Evolutionary conservation across 441 rosid genomes (phyloP).

Genomic region (Capsella rubella): DNA sequence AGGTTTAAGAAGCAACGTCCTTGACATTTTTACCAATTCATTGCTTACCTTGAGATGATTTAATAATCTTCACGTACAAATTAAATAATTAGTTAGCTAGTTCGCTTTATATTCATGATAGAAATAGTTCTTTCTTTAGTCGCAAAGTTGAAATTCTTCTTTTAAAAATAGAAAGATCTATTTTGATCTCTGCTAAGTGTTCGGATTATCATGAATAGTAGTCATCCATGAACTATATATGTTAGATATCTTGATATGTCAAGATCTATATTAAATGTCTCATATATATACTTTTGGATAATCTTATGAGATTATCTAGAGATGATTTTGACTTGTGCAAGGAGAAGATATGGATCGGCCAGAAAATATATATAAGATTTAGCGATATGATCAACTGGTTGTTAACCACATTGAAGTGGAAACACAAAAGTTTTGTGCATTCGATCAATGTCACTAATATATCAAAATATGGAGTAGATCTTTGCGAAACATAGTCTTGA

Average conservation of each 20-base stretch:
- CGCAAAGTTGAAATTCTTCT: not conserved
- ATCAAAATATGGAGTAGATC: not conserved
- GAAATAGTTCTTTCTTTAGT: not conserved
- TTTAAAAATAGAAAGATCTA: not conserved
- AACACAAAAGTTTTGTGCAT: not conserved
- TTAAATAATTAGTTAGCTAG: too few relatives aligned
- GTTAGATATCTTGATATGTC: not conserved
- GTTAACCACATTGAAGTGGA: not conserved
- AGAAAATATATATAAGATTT: not conserved
- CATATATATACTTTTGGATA: not conserved
- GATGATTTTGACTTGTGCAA: not conserved
- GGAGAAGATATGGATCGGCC: not conserved
- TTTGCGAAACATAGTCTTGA: not conserved
- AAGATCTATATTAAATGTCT: not conserved
- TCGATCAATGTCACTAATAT: conserved; percentile 2
- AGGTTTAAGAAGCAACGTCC: too few relatives aligned
- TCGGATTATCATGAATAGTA: not conserved
- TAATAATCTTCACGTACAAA: too few relatives aligned
- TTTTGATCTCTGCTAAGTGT: not conserved
- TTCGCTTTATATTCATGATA: too few relatives aligned
- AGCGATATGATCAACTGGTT: not conserved
- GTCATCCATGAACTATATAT: conserved; percentile 2
- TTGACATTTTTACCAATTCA: not conserved
- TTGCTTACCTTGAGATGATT: not conserved
- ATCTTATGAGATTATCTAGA: not conserved